Evolutionary conservation across 768 basidiomycete species (phyloP).

Genomic region (Thelephora aurantiotincta): DNA sequence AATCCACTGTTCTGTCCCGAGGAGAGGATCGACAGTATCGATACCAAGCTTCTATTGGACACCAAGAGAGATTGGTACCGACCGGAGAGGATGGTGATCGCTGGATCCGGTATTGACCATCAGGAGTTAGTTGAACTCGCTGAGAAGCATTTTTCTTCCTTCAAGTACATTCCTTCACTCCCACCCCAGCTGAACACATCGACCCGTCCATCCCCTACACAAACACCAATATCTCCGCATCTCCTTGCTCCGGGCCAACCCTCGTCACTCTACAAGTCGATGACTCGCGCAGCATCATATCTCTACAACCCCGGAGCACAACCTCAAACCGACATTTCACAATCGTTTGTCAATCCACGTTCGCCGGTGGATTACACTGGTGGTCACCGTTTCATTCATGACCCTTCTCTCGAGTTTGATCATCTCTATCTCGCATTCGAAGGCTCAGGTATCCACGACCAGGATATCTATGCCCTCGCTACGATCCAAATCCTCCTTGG

Average conservation of each 20-base stretch:
- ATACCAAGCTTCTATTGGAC: conserved; percentile 41
- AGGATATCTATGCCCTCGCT: conserved; percentile 86
- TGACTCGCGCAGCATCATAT: conserved; percentile 70
- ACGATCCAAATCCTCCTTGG: conserved; percentile 92
- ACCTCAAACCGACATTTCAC: conserved; percentile 2
- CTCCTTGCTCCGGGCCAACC: conserved; percentile 35
- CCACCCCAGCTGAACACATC: conserved; percentile 15
- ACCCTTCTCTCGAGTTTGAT: conserved; percentile 58
- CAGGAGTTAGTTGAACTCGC: conserved; percentile 76
- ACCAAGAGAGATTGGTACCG: conserved; percentile 75
- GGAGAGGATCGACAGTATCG: conserved; percentile 60
- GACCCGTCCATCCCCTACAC: conserved; percentile 11
- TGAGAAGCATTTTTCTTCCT: conserved; percentile 70
- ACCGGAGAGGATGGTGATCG: conserved; percentile 91
- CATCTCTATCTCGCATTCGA: conserved; percentile 92
- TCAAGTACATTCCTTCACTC: conserved; percentile 23
- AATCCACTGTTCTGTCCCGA: conserved; percentile 84
- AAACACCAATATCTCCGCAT: conserved; percentile 32
- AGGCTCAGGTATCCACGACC: conserved; percentile 79
- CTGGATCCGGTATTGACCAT: conserved; percentile 87
- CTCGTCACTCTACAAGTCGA: conserved; percentile 44
- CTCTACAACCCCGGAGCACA: conserved; percentile 28
- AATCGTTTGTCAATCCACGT: conserved; percentile 20
- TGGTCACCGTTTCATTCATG: conserved; percentile 59
- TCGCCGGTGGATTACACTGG: conserved; percentile 54